A percentile compares a stretch with the other conserved stretches of the same genome.
These are phyloP conservation scores for Fusarium acutatum DNA, from an alignment of 2,329 filamentous ascomycete species.

Conservation along the genomic window DNA sequence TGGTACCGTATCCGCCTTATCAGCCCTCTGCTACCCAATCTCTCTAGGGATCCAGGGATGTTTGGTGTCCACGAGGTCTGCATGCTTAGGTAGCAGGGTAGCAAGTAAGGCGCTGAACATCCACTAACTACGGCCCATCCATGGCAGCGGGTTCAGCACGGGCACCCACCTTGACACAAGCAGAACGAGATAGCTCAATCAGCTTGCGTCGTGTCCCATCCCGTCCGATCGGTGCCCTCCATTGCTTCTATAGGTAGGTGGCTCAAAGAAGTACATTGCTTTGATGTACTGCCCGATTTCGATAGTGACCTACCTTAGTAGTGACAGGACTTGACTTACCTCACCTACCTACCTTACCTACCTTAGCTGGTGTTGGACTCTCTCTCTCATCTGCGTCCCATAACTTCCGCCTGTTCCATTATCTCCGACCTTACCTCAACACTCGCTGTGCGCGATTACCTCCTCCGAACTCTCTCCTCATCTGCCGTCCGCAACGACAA, in stretches of 20 bases:
- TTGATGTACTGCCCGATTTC: conserved; percentile 21
- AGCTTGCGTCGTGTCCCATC: conserved; percentile 8
- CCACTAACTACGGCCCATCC: conserved; percentile 17
- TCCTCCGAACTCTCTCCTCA: neutral
- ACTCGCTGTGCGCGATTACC: conserved; percentile 15
- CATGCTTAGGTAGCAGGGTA: neutral
- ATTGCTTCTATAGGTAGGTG: neutral
- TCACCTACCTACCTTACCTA: neutral
- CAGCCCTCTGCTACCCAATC: neutral
- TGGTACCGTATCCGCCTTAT: neutral
- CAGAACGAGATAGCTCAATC: neutral
- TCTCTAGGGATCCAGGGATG: conserved; percentile 1
- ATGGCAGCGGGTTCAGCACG: conserved; percentile 1
- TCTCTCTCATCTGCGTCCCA: conserved; percentile 25
- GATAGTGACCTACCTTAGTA: neutral
- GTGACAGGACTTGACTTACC: neutral
- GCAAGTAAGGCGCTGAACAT: conserved; percentile 6
- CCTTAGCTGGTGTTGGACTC: neutral
- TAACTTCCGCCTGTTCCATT: conserved; percentile 7
- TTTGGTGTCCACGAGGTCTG: conserved; percentile 15
- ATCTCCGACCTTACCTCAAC: conserved; percentile 14
- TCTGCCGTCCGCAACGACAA: conserved; percentile 24
- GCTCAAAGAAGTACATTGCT: neutral
- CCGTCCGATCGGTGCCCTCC: conserved; percentile 5
- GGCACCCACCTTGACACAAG: neutral